Evolutionary conservation across 768 basidiomycete genomes (phyloP), one percentile per base, ranked within the genome.

Genomic region (Tubosaeta sp.): DNA sequence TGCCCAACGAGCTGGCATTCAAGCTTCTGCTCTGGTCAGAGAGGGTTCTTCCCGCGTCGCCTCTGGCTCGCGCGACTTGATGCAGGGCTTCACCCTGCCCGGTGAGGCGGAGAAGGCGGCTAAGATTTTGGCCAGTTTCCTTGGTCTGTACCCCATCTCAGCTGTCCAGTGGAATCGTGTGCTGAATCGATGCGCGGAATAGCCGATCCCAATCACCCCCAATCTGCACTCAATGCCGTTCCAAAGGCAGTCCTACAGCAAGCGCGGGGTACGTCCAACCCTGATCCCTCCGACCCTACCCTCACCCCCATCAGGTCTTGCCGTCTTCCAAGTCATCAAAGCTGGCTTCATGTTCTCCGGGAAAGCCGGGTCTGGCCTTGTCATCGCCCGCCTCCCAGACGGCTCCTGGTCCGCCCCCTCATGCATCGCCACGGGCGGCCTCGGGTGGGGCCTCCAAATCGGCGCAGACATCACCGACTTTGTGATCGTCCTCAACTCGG

Each of bases 401-500:
- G 95, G 95, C 59, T 93, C 91, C 10, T 96, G 93, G 93, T 92
- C 89, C 43, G 95, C 95, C 1, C 95, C 95, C 3, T 93, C 90
- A 21, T 97, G 94, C 73, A 95, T 98, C 64, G 94, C 90, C 27
- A 98, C 94, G 0, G 94, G 90, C 16, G 95, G 95, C 31, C 79
- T 94, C 11, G 92, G 93, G 14, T 92, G 92, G 87, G 92, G 92
- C 29, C 83, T 94, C 38, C 95, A 98, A 71, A 91, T 95, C 50
- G 94, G 94, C 43, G 94, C 94, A 3, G 94, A 96, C 72, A 81
- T 94, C 66, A 88, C 86, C 42, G 93, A 97, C 66, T 96, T 97
- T 58, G 94, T 99, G 51, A 84, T 98, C 66, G 94, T 99, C 34
- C 86, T 98, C 62, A 97, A 97, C 76, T 89, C 85, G 57, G 92